Percentiles rank a stretch among this genome's conserved stretches.
These are phyloP conservation scores for Sporothrix inflata DNA, from an alignment of 2,329 filamentous ascomycete genomes.

Conservation along the genomic window DNA sequence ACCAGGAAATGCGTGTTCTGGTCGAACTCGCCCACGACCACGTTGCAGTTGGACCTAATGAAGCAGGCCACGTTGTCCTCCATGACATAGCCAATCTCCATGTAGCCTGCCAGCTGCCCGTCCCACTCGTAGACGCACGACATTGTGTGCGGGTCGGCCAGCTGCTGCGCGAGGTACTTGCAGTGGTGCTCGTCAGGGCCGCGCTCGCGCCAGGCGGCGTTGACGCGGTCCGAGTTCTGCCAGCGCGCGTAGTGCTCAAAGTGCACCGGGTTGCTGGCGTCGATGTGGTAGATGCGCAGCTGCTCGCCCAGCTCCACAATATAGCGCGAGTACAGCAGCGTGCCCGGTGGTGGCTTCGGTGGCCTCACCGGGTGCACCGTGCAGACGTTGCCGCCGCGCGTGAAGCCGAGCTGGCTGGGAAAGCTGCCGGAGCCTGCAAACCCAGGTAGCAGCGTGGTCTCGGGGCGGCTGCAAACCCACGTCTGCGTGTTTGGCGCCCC, in stretches of 20 bases:
- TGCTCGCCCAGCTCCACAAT: slow-evolving; percentile 71
- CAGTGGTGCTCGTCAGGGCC: slow-evolving; percentile 75
- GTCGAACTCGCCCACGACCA: slow-evolving; percentile 55
- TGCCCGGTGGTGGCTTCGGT: slow-evolving; percentile 70
- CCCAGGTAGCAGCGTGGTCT: slow-evolving; percentile 52
- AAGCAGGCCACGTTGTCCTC: slow-evolving; percentile 55
- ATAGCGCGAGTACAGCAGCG: slow-evolving; percentile 76
- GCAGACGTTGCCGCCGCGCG: slow-evolving; percentile 44
- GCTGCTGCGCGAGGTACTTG: slow-evolving; percentile 68
- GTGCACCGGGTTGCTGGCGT: slow-evolving; percentile 66
- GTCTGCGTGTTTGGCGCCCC: slow-evolving; percentile 54
- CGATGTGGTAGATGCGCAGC: slow-evolving; percentile 69
- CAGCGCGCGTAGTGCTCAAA: slow-evolving; percentile 66
- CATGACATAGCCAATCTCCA: slow-evolving; percentile 77
- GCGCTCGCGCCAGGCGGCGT: slow-evolving; percentile 78
- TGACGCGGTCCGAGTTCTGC: slow-evolving; percentile 83
- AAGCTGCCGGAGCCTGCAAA: slow-evolving; percentile 38
- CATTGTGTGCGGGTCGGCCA: slow-evolving; percentile 72
- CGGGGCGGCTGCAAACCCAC: slow-evolving; percentile 67
- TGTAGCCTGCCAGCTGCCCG: slow-evolving; percentile 73
- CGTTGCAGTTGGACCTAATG: slow-evolving; percentile 55
- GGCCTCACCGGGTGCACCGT: slow-evolving; percentile 67
- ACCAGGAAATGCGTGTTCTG: slow-evolving; percentile 62
- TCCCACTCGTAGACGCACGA: slow-evolving; percentile 73
- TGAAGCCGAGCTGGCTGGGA: slow-evolving; percentile 45